Base-by-base conservation (phyloP, 495 filamentous ascomycete genomes). In the Penicillium lagena region DNA sequence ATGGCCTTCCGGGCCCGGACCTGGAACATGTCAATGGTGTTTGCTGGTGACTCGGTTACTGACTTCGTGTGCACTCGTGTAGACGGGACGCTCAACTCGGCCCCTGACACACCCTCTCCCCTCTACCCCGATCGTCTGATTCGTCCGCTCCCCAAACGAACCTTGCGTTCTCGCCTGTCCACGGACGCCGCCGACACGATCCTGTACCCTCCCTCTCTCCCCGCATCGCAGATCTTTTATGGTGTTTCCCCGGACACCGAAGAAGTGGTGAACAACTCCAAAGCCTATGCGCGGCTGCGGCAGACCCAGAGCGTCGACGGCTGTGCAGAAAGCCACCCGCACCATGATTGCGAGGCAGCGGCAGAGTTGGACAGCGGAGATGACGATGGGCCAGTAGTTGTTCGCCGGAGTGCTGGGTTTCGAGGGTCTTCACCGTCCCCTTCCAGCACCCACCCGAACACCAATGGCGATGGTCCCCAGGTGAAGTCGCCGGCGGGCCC, bases 81-180 rank as follows among this genome's bases (percentile, higher is more conserved):
- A 73, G 70, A 70, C 65, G 70, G 70, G 62, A 65, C 66, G 59
- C 73, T 71, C 56, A 70, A 71, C 43, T 63, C 71, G 76, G 80
- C 83, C 62, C 75, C 84, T 54, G 87, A 93, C 64, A 81, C 84
- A 38, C 72, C 75, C 41, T 90, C 89, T 39, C 73, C 82, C 29
- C 64, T 86, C 51, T 93, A 87, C 58, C 87, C 88, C 50, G 86
- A 94, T 55, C 81, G 94, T 54, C 84, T 90, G 45, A 97, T 99
- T 58, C 87, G 90, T 34, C 94, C 94, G 39, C 75, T 99, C 42
- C 94, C 94, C 29, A 93, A 86, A 67, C 81, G 88, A 47, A 82
- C 84, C 44, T 73, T 97, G 13, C 85, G 89, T 39, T 89, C 90
- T 49, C 82, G 89, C 33, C 73, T 99, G 17, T 86, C 90, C 12